phyloP scores from a whole-genome alignment of 1,284 basidiomycete species.

The Afroboletus lepidellus region DNA sequence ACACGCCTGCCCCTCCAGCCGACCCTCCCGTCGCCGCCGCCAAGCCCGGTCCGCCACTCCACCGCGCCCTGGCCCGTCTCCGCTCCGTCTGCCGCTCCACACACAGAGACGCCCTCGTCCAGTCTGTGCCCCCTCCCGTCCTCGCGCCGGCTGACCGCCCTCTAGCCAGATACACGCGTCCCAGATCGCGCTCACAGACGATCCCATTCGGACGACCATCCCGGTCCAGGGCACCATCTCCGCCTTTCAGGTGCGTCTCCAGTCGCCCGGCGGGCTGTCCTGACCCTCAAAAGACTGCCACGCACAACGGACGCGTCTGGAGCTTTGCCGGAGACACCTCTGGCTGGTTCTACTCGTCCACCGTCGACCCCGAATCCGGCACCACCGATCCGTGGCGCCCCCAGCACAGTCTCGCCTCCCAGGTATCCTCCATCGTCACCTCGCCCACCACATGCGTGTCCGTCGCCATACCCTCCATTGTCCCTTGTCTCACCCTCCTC shows the following conservation, averaged over 20 bases:
- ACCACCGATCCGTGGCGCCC: slow-evolving; percentile 35
- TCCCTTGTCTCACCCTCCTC: slow-evolving; percentile 38
- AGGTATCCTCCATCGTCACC: too few species aligned
- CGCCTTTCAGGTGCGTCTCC: slow-evolving; percentile 42
- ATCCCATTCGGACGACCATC: slow-evolving; percentile 23
- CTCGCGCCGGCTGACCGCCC: background rate
- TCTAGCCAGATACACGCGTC: slow-evolving; percentile 38
- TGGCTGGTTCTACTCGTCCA: slow-evolving; percentile 51
- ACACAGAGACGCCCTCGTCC: slow-evolving; percentile 26
- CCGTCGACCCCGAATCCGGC: slow-evolving; percentile 15
- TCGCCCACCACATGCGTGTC: too few species aligned
- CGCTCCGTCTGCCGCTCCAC: slow-evolving; percentile 15
- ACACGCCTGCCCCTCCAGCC: too few species aligned
- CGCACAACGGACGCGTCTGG: slow-evolving; percentile 31
- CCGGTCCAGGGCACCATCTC: slow-evolving; percentile 37
- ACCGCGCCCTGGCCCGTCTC: slow-evolving; percentile 15
- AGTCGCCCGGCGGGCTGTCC: background rate
- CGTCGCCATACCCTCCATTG: slow-evolving; percentile 48
- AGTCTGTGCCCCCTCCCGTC: slow-evolving; percentile 20
- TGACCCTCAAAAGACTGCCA: slow-evolving; percentile 32
- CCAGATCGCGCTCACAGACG: slow-evolving; percentile 38
- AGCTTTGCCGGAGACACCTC: slow-evolving; percentile 47
- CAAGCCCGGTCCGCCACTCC: too few species aligned
- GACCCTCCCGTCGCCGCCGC: too few species aligned
- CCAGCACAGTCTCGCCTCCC: slow-evolving; percentile 42